Evolutionary conservation across 345 rosid genomes (phyloP).

Genomic region (Brassica cretica): DNA sequence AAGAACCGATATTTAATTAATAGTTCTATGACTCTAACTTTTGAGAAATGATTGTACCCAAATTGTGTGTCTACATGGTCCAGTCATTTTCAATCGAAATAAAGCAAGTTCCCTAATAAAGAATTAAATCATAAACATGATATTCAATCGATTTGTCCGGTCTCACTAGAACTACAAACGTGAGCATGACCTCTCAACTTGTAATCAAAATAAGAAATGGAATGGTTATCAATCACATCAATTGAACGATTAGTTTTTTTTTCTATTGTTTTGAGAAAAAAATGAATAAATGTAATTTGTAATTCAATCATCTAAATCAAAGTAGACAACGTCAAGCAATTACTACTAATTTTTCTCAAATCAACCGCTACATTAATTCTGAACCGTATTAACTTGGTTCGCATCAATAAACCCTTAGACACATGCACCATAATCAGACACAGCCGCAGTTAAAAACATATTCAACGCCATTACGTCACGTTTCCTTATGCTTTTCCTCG

Average conservation of each 20-base stretch:
- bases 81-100: neutral
- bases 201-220: neutral
- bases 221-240: neutral
- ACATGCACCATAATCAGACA: constrained; percentile 36
- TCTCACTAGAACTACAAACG: neutral
- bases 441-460: constrained; percentile 23
- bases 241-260: neutral
- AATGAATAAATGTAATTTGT: neutral
- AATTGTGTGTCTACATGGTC: neutral
- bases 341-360: constrained; percentile 32
- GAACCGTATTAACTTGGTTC: constrained; percentile 18
- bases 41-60: neutral
- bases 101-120: neutral
- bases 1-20: neutral
- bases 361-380: constrained; percentile 32
- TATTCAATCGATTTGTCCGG: neutral
- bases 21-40: neutral
- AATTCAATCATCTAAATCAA: constrained; percentile 30
- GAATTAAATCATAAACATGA: neutral
- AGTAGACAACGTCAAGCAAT: constrained; percentile 38
- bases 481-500: constrained; percentile 34
- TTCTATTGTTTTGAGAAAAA: neutral
- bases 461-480: constrained; percentile 20
- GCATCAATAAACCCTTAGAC: constrained; percentile 36
- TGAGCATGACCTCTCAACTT: neutral